Conservation (phyloP, 192 early-diverging fungal genomes). For the Diversispora epigaea region DNA sequence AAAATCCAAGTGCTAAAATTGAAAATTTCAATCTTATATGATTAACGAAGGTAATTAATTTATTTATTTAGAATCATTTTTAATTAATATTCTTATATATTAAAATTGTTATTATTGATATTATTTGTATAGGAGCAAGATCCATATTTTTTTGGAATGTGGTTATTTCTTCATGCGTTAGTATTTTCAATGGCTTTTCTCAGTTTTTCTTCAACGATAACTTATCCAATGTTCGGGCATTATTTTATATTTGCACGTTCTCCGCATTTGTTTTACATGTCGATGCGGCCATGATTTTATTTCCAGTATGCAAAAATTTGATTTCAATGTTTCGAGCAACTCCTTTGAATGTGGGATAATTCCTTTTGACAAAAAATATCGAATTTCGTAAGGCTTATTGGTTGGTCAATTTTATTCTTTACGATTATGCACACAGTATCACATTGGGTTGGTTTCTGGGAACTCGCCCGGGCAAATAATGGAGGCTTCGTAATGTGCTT, state of each 20-base stretch:
- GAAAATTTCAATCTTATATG: conserved; percentile 48
- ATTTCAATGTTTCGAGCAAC: conserved; percentile 55
- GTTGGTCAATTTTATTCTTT: conserved; percentile 65
- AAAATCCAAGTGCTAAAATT: neutral
- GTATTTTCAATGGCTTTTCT: conserved; percentile 59
- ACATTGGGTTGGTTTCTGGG: conserved; percentile 59
- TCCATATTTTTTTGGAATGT: conserved; percentile 47
- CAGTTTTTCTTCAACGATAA: conserved; percentile 59
- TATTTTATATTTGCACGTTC: conserved; percentile 58
- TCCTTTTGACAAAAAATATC: conserved; percentile 70
- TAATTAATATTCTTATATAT: neutral
- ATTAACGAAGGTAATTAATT: conserved; percentile 46
- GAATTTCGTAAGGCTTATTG: conserved; percentile 73
- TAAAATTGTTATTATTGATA: neutral
- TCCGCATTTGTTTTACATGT: conserved; percentile 70
- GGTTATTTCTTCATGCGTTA: conserved; percentile 61
- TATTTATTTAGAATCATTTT: conserved; percentile 39
- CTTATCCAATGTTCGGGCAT: conserved; percentile 46
- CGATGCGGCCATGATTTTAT: conserved; percentile 68
- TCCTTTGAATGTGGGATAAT: conserved; percentile 57
- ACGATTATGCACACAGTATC: conserved; percentile 58
- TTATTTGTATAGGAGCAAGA: conserved; percentile 35
- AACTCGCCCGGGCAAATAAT: conserved; percentile 16
- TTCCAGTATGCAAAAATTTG: conserved; percentile 81
- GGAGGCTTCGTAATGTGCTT: conserved; percentile 34